Evolutionary conservation across 1,284 basidiomycete species (phyloP).

Genomic region (Agroathelia rolfsii): DNA sequence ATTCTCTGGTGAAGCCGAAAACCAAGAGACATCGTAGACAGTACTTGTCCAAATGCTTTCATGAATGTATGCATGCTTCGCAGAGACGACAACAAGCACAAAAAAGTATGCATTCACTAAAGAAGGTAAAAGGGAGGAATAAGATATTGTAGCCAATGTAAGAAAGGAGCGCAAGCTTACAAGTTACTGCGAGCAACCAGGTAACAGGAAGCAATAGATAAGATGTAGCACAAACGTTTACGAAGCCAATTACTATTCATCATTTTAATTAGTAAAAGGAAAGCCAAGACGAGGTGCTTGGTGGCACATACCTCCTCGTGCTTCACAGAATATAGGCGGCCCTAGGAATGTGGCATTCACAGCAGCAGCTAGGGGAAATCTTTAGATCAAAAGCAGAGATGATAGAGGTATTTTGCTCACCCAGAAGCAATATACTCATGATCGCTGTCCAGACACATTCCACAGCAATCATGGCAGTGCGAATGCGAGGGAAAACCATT

Average conservation of each 20-base stretch:
- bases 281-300: slow-evolving; percentile 6
- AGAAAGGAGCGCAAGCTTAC: slow-evolving; percentile 26
- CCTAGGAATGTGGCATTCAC: slow-evolving; percentile 35
- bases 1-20: too few relatives aligned
- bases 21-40: slow-evolving; percentile 50
- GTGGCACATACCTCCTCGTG: slow-evolving; percentile 6
- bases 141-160: slow-evolving; percentile 3
- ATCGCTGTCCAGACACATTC: slow-evolving; percentile 47
- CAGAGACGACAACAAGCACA: slow-evolving; percentile 32
- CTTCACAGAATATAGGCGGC: slow-evolving; percentile 26
- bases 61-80: slow-evolving; percentile 30
- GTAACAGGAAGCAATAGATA: slow-evolving; percentile 39
- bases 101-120: slow-evolving; percentile 49
- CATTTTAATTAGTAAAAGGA: slow-evolving; percentile 2
- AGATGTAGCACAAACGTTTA: slow-evolving; percentile 42
- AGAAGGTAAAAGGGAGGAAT: slow-evolving; percentile 5
- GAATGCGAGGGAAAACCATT: slow-evolving; percentile 23
- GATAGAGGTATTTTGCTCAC: too few relatives aligned
- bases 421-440: slow-evolving; percentile 37
- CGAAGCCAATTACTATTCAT: too few relatives aligned
- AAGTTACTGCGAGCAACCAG: slow-evolving; percentile 42
- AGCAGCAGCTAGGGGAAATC: slow-evolving; percentile 28
- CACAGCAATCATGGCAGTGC: slow-evolving; percentile 31
- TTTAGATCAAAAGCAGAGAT: neutral
- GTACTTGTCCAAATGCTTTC: slow-evolving; percentile 41